Evolutionary conservation across 2,329 filamentous ascomycete species (phyloP).

Genomic region (Mycocentrospora acerina): DNA sequence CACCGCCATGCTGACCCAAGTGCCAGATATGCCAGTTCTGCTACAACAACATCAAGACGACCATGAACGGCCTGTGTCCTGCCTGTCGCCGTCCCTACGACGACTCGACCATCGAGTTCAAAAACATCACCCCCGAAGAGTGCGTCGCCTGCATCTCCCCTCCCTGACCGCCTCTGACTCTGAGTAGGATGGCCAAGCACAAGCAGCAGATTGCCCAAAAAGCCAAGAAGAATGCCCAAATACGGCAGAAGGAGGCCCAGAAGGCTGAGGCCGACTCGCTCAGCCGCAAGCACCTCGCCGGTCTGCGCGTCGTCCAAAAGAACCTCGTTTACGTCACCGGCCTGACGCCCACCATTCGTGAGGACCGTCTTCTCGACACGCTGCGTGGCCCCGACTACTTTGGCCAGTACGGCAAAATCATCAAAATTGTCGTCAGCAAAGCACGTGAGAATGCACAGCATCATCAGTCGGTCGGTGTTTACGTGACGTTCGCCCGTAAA

Average conservation of each 20-base stretch:
- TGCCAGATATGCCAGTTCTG: constrained; percentile 92
- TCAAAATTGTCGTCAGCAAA: constrained; percentile 98
- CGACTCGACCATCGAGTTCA: constrained; percentile 96
- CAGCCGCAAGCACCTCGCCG: constrained; percentile 92
- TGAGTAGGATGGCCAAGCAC: constrained; percentile 67
- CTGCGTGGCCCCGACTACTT: constrained; percentile 91
- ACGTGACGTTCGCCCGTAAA: constrained; percentile 95
- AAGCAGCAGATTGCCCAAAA: constrained; percentile 75
- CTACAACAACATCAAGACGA: constrained; percentile 98
- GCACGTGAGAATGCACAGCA: constrained; percentile 71
- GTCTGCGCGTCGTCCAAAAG: constrained; percentile 94
- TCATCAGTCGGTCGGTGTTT: constrained; percentile 89
- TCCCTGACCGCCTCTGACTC: constrained; percentile 22
- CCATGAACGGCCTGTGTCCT: constrained; percentile 96
- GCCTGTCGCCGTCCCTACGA: constrained; percentile 94
- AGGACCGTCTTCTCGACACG: constrained; percentile 89
- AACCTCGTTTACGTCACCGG: constrained; percentile 98
- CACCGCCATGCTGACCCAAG: constrained; percentile 24
- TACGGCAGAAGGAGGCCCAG: constrained; percentile 90
- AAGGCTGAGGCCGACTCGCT: constrained; percentile 95
- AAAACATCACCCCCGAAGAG: constrained; percentile 93
- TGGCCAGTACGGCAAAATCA: constrained; percentile 96
- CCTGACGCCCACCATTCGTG: constrained; percentile 84
- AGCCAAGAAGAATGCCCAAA: constrained; percentile 88
- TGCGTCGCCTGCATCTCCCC: constrained; percentile 53